A percentile compares a stretch with the other conserved stretches of the same genome.
These are phyloP conservation scores for Coemansia sp. DNA, from an alignment of 192 early-diverging fungal genomes.

Conservation along the genomic window DNA sequence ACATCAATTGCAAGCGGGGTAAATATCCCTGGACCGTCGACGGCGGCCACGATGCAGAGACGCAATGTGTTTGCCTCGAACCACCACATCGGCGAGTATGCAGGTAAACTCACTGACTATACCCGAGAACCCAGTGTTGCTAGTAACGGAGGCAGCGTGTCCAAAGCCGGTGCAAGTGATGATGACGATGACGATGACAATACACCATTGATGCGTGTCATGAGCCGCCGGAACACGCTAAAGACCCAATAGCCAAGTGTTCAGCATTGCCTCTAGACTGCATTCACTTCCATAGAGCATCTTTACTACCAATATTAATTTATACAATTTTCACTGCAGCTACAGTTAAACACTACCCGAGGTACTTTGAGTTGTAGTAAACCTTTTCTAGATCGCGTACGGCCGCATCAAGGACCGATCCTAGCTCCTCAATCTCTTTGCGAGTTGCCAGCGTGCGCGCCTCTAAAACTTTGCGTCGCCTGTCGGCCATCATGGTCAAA, in stretches of 20 bases:
- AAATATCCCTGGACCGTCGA: slow-evolving; percentile 6
- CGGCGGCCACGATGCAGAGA: slow-evolving; percentile 22
- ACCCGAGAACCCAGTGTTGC: slow-evolving; percentile 8
- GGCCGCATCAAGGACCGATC: slow-evolving; percentile 33
- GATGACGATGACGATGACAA: slow-evolving; percentile 35
- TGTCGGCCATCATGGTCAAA: slow-evolving; percentile 33
- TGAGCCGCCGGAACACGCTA: slow-evolving; percentile 10
- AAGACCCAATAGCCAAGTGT: slow-evolving; percentile 5
- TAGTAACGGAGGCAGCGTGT: background rate
- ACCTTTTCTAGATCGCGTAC: slow-evolving; percentile 50
- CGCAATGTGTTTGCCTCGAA: slow-evolving; percentile 38
- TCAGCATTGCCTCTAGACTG: background rate
- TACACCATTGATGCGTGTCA: slow-evolving; percentile 36
- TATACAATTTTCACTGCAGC: background rate
- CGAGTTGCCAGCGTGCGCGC: slow-evolving; percentile 19
- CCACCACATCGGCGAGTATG: slow-evolving; percentile 19
- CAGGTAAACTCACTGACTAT: slow-evolving; percentile 25
- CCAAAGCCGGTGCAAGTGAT: slow-evolving; percentile 4
- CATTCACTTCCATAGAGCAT: background rate
- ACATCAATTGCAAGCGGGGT: slow-evolving; percentile 28
- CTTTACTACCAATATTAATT: background rate
- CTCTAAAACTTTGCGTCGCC: slow-evolving; percentile 31
- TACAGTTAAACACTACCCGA: slow-evolving; percentile 4
- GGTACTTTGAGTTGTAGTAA: slow-evolving; percentile 48
- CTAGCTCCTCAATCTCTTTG: slow-evolving; percentile 32